Base-by-base conservation (phyloP, 176 grass and related monocot species). In the Aegilops tauschii region DNA sequence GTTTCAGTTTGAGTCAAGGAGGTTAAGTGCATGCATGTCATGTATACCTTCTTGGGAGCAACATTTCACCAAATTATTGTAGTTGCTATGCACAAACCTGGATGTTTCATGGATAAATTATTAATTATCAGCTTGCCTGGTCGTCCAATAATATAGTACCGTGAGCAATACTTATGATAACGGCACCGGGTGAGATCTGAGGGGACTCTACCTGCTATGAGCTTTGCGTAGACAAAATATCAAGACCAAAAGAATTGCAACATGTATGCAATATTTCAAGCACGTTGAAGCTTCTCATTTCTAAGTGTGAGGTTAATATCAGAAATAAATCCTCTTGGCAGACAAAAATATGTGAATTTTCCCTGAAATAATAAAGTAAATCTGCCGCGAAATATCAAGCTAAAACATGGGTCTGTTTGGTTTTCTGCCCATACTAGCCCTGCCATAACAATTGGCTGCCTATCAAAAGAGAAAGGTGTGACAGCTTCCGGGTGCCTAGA, bases 251-350 rank as follows among this genome's bases (percentile, higher is more conserved):
- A 45, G 44, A 45, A 45, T 45, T 45, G 65, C 18, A 70, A 37
- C 8, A 37, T 9, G 34, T 8, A 31, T 39, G 20, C 69, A 71
- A n/a, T 4, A 40, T 40, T 18, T 78, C 42, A 84, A 79, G 27
- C 74, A 12, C 80, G 67, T 87, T 80, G 84, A 87, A 84, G 80
- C 85, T 87, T 90, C 80, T 45, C 16, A 31, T 47, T 28, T 36
- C 44, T 21, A 59, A 21, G 18, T 59, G 7, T 59, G 52, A 58
- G 54, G 54, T 58, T 18, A 28, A 12, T 12, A 6, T 28, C 62
- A 28, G 16, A 65, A 3, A 4, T 5, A 65, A 65, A 65, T 28
- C 11, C 25, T 44, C 42, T 44, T 44, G 42, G 42, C 10, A 0
- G 10, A 44, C 10, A 44, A 44, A 42, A 44, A 44, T 44, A 12